phyloP scores from a whole-genome alignment of 768 basidiomycete species.

The Kwoniella sp. region DNA sequence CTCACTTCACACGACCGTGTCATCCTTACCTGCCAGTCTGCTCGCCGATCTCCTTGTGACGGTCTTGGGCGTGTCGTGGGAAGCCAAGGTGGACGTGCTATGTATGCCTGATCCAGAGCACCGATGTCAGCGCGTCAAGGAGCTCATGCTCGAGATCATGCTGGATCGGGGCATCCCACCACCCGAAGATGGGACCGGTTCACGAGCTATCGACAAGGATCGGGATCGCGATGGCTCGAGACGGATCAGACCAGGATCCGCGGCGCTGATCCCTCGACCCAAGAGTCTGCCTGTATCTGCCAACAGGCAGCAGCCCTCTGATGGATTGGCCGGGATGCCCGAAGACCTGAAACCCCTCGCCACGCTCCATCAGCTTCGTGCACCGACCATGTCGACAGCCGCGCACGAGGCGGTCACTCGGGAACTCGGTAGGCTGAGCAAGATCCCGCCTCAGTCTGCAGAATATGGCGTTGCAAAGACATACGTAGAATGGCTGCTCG shows the following conservation, averaged over 20 bases:
- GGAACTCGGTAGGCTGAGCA: constrained; percentile 77
- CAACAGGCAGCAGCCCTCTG: neutral
- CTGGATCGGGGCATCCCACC: constrained; percentile 10
- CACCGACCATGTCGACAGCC: constrained; percentile 20
- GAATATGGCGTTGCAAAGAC: constrained; percentile 71
- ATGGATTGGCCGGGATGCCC: constrained; percentile 11
- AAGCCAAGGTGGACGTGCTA: constrained; percentile 36
- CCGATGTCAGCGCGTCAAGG: constrained; percentile 23
- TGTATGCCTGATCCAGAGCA: constrained; percentile 26
- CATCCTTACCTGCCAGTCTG: constrained; percentile 18
- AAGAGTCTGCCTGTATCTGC: neutral
- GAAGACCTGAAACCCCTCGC: constrained; percentile 49
- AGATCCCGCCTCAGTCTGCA: constrained; percentile 83
- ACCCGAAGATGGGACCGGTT: neutral
- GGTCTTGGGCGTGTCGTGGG: constrained; percentile 31
- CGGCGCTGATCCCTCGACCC: constrained; percentile 6
- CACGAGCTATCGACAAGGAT: neutral
- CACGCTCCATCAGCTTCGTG: constrained; percentile 7
- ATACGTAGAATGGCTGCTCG: constrained; percentile 84
- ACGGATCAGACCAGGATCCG: no score
- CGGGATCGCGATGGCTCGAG: neutral
- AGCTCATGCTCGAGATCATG: constrained; percentile 18
- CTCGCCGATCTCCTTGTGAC: constrained; percentile 42
- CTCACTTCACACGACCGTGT: constrained; percentile 22
- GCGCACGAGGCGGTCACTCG: constrained; percentile 59